These are phyloP conservation scores for Gypsophila paniculata DNA, from an alignment of 179 eudicot genomes.

Conservation along the genomic window DNA sequence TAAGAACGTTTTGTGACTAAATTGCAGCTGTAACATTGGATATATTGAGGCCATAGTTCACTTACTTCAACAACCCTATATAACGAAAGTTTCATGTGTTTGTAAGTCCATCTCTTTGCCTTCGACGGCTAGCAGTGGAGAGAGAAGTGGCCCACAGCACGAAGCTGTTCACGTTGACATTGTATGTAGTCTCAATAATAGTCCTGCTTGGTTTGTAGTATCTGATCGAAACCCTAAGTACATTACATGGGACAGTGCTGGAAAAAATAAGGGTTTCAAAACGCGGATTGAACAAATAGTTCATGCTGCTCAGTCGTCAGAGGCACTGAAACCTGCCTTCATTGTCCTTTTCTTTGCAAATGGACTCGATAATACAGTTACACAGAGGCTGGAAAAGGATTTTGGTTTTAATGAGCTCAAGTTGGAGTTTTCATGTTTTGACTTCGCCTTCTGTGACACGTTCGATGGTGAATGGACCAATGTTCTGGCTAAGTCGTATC, in stretches of 20 bases:
- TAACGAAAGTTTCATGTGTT: conserved; percentile 84
- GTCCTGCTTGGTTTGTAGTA: conserved; percentile 79
- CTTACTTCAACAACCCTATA: conserved; percentile 64
- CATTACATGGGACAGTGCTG: conserved; percentile 54
- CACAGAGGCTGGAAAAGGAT: conserved; percentile 37
- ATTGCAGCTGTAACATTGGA: conserved; percentile 64
- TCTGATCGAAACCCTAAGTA: conserved; percentile 82
- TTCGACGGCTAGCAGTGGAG: conserved; percentile 13
- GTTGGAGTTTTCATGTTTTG: conserved; percentile 34
- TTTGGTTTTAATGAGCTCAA: conserved; percentile 47
- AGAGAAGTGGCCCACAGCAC: conserved; percentile 8
- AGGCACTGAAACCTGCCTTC: conserved; percentile 50
- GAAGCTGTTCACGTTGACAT: conserved; percentile 64
- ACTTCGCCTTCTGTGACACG: conserved; percentile 39
- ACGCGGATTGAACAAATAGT: conserved; percentile 43
- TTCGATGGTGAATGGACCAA: conserved; percentile 67
- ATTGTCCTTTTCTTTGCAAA: conserved; percentile 70
- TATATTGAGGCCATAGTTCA: conserved; percentile 71
- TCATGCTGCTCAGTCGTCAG: conserved; percentile 49
- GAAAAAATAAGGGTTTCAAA: conserved; percentile 47
- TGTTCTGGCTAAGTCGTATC: conserved; percentile 46
- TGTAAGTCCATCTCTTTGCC: conserved; percentile 59
- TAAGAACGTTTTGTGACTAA: neutral
- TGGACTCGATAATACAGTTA: conserved; percentile 46
- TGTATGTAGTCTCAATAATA: conserved; percentile 62